phyloP scores from a whole-genome alignment of 2,329 filamentous ascomycete genomes.

The Tolypocladium inflatum region DNA sequence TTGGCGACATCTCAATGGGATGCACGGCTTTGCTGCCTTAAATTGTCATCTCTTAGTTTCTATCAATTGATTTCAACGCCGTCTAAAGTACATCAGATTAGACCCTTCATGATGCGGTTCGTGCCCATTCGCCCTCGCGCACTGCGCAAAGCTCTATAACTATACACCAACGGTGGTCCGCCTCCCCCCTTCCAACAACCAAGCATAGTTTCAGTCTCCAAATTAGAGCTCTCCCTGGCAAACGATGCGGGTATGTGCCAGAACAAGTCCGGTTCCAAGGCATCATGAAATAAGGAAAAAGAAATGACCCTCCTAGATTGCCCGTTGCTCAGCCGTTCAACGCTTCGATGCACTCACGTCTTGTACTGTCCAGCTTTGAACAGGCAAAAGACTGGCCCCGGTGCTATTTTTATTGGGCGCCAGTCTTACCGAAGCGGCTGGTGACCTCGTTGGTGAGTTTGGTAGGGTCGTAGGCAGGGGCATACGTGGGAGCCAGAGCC shows the following conservation, averaged over 20 bases:
- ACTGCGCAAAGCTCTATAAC: slow-evolving; percentile 28
- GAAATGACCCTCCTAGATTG: slow-evolving; percentile 17
- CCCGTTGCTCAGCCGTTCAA: slow-evolving; percentile 18
- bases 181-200: slow-evolving; percentile 12
- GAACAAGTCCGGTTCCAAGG: slow-evolving; percentile 12
- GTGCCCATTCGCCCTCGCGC: slow-evolving; percentile 23
- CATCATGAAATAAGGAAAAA: slow-evolving; percentile 11
- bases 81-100: slow-evolving; percentile 33
- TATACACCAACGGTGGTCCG: slow-evolving; percentile 19
- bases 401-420: slow-evolving; percentile 4
- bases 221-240: slow-evolving; percentile 7
- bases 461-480: slow-evolving; percentile 42
- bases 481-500: slow-evolving; percentile 53
- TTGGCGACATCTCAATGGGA: not conserved
- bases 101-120: slow-evolving; percentile 26
- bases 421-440: slow-evolving; percentile 35
- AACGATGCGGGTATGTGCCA: slow-evolving; percentile 15
- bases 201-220: slow-evolving; percentile 15
- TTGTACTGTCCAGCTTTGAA: not conserved
- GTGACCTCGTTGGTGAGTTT: slow-evolving; percentile 39
- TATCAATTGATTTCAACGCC: slow-evolving; percentile 16
- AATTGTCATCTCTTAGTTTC: not conserved
- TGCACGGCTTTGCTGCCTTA: not conserved
- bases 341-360: slow-evolving; percentile 9
- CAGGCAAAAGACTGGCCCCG: not conserved